These are phyloP conservation scores for Cryphonectria radicalis DNA, from an alignment of 2,329 filamentous ascomycete species.

Conservation along the genomic window DNA sequence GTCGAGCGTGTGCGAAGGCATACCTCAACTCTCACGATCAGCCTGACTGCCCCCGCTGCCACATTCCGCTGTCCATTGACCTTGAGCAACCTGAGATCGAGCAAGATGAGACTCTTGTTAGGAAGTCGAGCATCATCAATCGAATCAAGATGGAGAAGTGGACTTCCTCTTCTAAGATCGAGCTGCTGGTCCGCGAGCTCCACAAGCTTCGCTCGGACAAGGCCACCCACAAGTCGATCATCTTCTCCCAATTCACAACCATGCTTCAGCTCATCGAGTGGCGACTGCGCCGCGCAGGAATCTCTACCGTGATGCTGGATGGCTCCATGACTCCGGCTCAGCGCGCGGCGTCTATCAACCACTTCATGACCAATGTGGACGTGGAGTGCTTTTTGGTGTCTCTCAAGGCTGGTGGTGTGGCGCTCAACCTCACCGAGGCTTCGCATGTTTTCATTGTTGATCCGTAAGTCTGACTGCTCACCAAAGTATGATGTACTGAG, in stretches of 20 bases:
- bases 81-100: constrained; percentile 95
- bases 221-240: constrained; percentile 92
- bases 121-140: constrained; percentile 98
- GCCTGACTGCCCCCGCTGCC: constrained; percentile 86
- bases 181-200: constrained; percentile 91
- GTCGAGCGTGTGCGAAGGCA: constrained; percentile 76
- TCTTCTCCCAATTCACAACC: constrained; percentile 95
- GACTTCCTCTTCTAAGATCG: constrained; percentile 98
- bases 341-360: constrained; percentile 89
- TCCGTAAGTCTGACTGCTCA: constrained; percentile 65
- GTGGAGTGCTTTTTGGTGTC: constrained; percentile 97
- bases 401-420: constrained; percentile 93
- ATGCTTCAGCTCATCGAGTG: constrained; percentile 98
- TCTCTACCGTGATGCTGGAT: constrained; percentile 97
- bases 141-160: constrained; percentile 99
- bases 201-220: constrained; percentile 92
- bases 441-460: constrained; percentile 95
- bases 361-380: constrained; percentile 94
- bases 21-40: constrained; percentile 80
- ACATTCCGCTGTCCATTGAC: constrained; percentile 88
- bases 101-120: constrained; percentile 82
- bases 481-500: constrained; percentile 14
- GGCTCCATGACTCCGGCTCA: constrained; percentile 96
- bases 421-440: constrained; percentile 92
- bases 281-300: constrained; percentile 93